phyloP scores from a whole-genome alignment of 2,329 filamentous ascomycete species.

The Botrytis byssoidea region DNA sequence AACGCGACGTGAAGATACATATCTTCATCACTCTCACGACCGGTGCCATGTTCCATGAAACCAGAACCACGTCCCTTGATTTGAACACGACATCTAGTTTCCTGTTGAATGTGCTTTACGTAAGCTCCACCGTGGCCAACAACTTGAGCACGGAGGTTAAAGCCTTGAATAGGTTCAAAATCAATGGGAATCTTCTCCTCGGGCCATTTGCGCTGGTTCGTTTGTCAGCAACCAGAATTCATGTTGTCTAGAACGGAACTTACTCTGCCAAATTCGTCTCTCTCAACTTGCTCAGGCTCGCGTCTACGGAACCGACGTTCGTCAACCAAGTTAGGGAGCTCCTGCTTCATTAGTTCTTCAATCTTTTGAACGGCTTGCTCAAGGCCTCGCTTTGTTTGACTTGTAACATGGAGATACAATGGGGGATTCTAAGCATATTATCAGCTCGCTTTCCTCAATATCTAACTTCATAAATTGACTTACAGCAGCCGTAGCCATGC shows the following conservation, averaged over 20 bases:
- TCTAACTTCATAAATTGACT: constrained; percentile 41
- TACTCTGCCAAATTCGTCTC: constrained; percentile 88
- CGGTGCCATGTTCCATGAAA: constrained; percentile 87
- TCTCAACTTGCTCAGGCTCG: constrained; percentile 76
- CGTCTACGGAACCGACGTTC: constrained; percentile 86
- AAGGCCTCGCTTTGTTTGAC: constrained; percentile 86
- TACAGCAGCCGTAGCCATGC: constrained; percentile 91
- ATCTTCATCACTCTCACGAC: constrained; percentile 85
- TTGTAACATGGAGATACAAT: constrained; percentile 92
- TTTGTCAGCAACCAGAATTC: constrained; percentile 25
- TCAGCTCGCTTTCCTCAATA: constrained; percentile 25
- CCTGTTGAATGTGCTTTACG: constrained; percentile 96
- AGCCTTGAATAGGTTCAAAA: constrained; percentile 87
- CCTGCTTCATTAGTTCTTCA: constrained; percentile 92
- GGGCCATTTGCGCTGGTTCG: constrained; percentile 87
- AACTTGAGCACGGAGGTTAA: constrained; percentile 94
- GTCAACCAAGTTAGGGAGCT: constrained; percentile 91
- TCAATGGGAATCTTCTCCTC: constrained; percentile 91
- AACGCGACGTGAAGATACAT: constrained; percentile 98
- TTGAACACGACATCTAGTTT: constrained; percentile 92
- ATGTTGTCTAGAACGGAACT: constrained; percentile 34
- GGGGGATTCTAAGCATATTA: constrained; percentile 71
- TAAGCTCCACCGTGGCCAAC: constrained; percentile 93
- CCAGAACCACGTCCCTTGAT: constrained; percentile 97
- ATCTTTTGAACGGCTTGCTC: constrained; percentile 86